Percentiles rank a stretch among this genome's conserved stretches.
Evolutionary conservation across 164 flowering plant species (phyloP).

Genomic region (Saururus chinensis): DNA sequence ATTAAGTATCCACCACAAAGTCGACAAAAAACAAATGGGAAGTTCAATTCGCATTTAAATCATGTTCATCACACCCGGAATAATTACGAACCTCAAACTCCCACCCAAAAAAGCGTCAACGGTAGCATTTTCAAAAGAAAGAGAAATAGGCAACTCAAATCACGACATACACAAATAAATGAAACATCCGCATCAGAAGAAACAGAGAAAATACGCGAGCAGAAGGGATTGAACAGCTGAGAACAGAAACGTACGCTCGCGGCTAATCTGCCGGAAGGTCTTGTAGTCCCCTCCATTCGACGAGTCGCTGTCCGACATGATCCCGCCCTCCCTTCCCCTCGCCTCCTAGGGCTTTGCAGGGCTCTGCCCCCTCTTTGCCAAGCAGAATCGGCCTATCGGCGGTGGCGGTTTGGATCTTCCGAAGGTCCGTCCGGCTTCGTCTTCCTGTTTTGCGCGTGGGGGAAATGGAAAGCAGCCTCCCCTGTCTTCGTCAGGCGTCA

Average conservation of each 20-base stretch:
- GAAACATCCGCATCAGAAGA: background rate
- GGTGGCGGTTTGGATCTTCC: background rate
- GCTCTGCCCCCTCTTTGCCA: background rate
- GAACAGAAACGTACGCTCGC: slow-evolving; percentile 51
- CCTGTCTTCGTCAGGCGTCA: too few species aligned
- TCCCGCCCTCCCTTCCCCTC: background rate
- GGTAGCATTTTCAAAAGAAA: too few species aligned
- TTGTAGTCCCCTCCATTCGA: slow-evolving; percentile 63
- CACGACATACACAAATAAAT: background rate
- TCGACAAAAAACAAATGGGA: too few species aligned
- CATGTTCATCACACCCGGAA: too few species aligned
- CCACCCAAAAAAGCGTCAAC: too few species aligned
- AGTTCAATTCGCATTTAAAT: too few species aligned
- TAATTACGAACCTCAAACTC: too few species aligned
- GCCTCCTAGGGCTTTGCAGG: background rate
- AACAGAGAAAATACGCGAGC: background rate
- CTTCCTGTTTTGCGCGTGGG: too few species aligned
- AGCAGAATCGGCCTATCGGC: background rate
- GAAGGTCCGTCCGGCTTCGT: too few species aligned
- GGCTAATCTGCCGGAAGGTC: slow-evolving; percentile 65
- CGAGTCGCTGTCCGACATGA: slow-evolving; percentile 25
- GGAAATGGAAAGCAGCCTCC: too few species aligned
- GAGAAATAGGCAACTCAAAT: too few species aligned
- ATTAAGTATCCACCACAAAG: too few species aligned
- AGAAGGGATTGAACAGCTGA: background rate